These are phyloP conservation scores for Atalantia buxifolia DNA, from an alignment of 345 rosid species.

Conservation along the genomic window DNA sequence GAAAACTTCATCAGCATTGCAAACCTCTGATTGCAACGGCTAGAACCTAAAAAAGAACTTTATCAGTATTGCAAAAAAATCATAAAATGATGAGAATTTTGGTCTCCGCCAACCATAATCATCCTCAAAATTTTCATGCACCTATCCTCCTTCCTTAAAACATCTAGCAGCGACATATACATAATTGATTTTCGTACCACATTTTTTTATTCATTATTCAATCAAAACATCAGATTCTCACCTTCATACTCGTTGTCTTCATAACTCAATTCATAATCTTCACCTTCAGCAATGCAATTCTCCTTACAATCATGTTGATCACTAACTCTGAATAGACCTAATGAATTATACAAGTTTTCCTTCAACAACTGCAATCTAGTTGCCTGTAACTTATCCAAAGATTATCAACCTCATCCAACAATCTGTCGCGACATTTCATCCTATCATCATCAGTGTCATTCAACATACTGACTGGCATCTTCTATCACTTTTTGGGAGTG, in stretches of 20 bases:
- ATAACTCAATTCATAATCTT: background rate
- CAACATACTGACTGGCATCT: constrained; percentile 1
- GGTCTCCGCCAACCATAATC: background rate
- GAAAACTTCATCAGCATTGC: background rate
- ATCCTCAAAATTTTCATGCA: background rate
- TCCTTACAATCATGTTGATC: background rate
- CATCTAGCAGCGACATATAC: background rate
- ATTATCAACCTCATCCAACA: background rate
- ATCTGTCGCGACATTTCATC: background rate
- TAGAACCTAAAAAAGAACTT: background rate
- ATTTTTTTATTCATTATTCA: background rate
- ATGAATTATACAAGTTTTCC: background rate
- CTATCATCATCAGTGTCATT: background rate
- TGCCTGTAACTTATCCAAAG: constrained; percentile 4
- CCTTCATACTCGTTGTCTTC: background rate
- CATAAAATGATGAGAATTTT: background rate
- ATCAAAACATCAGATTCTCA: constrained; percentile 1
- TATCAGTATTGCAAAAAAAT: background rate
- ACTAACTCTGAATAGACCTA: background rate
- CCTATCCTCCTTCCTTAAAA: background rate
- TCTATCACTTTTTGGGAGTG: background rate
- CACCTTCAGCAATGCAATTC: background rate
- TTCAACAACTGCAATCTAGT: background rate
- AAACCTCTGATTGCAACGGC: background rate
- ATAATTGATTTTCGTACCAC: background rate